Percentiles rank a stretch among this genome's conserved stretches.
phyloP scores from a whole-genome alignment of 345 rosid species.

The Acer yangbiense region DNA sequence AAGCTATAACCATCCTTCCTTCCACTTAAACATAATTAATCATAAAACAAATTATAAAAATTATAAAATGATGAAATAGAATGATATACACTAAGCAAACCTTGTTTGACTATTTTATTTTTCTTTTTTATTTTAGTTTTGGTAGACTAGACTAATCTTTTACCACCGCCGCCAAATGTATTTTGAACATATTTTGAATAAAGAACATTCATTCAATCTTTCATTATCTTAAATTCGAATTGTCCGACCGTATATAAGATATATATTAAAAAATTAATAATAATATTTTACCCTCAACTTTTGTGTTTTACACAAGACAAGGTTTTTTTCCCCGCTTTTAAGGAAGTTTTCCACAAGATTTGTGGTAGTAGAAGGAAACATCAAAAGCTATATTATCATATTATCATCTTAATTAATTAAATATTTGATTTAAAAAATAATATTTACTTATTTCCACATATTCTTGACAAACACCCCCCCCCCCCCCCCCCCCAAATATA shows the following conservation, averaged over 20 bases:
- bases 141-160: neutral
- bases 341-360: neutral
- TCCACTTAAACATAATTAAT: slow-evolving; percentile 13
- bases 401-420: neutral
- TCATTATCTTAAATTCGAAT: too few relatives aligned
- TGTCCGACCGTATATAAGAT: too few relatives aligned
- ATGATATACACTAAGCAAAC: slow-evolving; percentile 11
- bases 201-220: too few relatives aligned
- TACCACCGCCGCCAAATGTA: neutral
- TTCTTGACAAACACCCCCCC: too few relatives aligned
- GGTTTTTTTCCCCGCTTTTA: too few relatives aligned
- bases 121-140: neutral
- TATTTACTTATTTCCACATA: too few relatives aligned
- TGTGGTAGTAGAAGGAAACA: neutral
- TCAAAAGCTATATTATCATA: neutral
- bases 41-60: neutral
- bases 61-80: neutral
- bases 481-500: too few relatives aligned
- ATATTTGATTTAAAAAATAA: too few relatives aligned
- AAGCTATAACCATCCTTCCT: neutral
- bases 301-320: neutral
- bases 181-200: too few relatives aligned
- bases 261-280: too few relatives aligned
- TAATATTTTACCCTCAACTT: neutral
- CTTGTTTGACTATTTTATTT: slow-evolving; percentile 13